Conservation (phyloP, 305 asterid genomes). For the Rubia tinctorum region DNA sequence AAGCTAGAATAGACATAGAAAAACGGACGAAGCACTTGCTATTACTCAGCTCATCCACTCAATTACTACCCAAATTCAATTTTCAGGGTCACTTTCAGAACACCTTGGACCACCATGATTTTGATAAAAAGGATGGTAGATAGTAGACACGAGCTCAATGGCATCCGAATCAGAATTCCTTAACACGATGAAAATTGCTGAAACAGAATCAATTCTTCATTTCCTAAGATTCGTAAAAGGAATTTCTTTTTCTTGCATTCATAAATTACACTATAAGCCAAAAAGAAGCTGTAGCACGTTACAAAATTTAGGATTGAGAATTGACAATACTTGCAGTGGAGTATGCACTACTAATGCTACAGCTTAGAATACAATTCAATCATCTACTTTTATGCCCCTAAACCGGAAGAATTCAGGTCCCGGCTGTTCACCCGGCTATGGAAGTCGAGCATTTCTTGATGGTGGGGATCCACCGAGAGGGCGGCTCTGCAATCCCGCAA, state of each 20-base stretch:
- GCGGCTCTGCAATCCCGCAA: constrained; percentile 95
- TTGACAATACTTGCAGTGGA: constrained; percentile 6
- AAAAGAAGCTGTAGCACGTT: constrained; percentile 11
- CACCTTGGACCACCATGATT: not conserved
- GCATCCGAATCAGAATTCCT: not conserved
- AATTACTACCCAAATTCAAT: too few species aligned
- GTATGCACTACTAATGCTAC: constrained; percentile 11
- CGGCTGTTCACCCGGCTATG: constrained; percentile 91
- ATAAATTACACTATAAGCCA: constrained; percentile 7
- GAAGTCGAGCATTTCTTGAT: constrained; percentile 97
- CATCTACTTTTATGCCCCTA: not conserved
- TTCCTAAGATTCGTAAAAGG: not conserved
- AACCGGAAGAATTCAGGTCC: constrained; percentile 45
- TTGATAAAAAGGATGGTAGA: not conserved
- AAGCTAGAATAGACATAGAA: too few species aligned
- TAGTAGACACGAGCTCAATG: not conserved
- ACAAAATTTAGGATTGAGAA: constrained; percentile 24
- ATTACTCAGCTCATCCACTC: too few species aligned
- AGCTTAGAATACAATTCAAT: not conserved
- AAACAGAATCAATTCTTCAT: not conserved
- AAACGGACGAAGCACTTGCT: too few species aligned
- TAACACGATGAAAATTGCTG: not conserved
- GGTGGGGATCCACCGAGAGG: constrained; percentile 90
- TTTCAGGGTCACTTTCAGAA: not conserved
- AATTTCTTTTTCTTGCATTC: not conserved